Evolutionary conservation across 345 rosid genomes (phyloP).

Genomic region (Camelina hispida): DNA sequence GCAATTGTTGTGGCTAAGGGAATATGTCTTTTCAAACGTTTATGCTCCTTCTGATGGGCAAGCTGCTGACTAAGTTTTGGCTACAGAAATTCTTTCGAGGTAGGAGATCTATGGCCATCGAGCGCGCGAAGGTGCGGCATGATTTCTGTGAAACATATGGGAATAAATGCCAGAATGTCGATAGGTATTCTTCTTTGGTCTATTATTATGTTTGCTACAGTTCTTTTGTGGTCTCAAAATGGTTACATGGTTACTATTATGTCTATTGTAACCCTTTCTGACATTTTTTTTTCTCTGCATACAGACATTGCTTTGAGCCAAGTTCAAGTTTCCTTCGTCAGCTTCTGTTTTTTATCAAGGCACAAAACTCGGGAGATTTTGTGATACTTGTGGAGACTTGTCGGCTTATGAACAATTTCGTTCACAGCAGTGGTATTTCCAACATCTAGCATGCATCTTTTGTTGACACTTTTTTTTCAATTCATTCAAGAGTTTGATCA

Average conservation of each 20-base stretch:
- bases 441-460: constrained; percentile 27
- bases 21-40: not conserved
- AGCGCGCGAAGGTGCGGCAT: constrained; percentile 64
- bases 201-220: constrained; percentile 2
- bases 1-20: constrained; percentile 15
- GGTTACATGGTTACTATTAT: constrained; percentile 8
- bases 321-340: constrained; percentile 80
- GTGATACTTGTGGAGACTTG: constrained; percentile 70
- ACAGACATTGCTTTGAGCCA: constrained; percentile 89
- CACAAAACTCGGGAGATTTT: constrained; percentile 62
- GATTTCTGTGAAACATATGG: constrained; percentile 72
- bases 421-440: constrained; percentile 59
- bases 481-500: constrained; percentile 36
- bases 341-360: constrained; percentile 75
- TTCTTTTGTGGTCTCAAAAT: not conserved
- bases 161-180: constrained; percentile 64
- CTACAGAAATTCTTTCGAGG: constrained; percentile 99
- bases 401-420: constrained; percentile 58
- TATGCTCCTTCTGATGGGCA: constrained; percentile 26
- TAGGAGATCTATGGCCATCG: constrained; percentile 69
- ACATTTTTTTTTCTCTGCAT: constrained; percentile 24
- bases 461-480: constrained; percentile 31
- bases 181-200: constrained; percentile 57
- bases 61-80: constrained; percentile 49
- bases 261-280: constrained; percentile 11